These are phyloP conservation scores for Geranium rotundifolium DNA, from an alignment of 345 rosid genomes.

Conservation along the genomic window DNA sequence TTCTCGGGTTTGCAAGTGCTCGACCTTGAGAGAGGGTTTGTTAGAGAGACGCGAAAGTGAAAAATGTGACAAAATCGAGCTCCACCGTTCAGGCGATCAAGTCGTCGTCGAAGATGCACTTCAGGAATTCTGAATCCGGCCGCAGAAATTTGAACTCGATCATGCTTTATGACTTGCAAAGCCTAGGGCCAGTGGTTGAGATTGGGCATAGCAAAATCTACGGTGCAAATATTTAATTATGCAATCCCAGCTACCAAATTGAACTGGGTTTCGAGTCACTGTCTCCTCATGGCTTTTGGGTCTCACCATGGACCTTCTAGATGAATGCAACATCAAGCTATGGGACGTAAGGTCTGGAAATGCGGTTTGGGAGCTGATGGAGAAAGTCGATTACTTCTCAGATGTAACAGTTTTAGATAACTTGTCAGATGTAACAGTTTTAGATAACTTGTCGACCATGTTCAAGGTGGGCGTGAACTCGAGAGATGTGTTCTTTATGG, in stretches of 20 bases:
- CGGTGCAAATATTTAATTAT: slow-evolving; percentile 63
- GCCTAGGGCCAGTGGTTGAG: slow-evolving; percentile 51
- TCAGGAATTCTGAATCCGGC: slow-evolving; percentile 83
- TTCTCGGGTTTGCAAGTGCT: slow-evolving; percentile 73
- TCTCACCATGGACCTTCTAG: slow-evolving; percentile 84
- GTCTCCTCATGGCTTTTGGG: slow-evolving; percentile 72
- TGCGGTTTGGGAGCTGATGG: slow-evolving; percentile 68
- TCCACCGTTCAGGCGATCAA: slow-evolving; percentile 84
- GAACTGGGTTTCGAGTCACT: slow-evolving; percentile 53
- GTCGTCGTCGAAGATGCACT: slow-evolving; percentile 38
- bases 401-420: too few relatives aligned
- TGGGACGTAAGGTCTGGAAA: slow-evolving; percentile 79
- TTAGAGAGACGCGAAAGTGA: slow-evolving; percentile 48
- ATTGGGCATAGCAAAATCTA: slow-evolving; percentile 61
- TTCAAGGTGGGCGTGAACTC: slow-evolving; percentile 71
- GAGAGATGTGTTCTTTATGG: slow-evolving; percentile 53
- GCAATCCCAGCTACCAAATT: slow-evolving; percentile 73
- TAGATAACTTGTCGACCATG: slow-evolving; percentile 50
- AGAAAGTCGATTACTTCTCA: slow-evolving; percentile 71
- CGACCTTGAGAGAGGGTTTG: slow-evolving; percentile 56
- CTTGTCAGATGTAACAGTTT: slow-evolving; percentile 65
- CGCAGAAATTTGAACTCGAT: slow-evolving; percentile 77
- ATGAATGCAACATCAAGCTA: slow-evolving; percentile 44
- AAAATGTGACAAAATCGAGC: slow-evolving; percentile 51
- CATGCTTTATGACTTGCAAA: slow-evolving; percentile 63